Evolutionary conservation across 768 basidiomycete genomes (phyloP).

Genomic region (Cystofilobasidium bisporidii): DNA sequence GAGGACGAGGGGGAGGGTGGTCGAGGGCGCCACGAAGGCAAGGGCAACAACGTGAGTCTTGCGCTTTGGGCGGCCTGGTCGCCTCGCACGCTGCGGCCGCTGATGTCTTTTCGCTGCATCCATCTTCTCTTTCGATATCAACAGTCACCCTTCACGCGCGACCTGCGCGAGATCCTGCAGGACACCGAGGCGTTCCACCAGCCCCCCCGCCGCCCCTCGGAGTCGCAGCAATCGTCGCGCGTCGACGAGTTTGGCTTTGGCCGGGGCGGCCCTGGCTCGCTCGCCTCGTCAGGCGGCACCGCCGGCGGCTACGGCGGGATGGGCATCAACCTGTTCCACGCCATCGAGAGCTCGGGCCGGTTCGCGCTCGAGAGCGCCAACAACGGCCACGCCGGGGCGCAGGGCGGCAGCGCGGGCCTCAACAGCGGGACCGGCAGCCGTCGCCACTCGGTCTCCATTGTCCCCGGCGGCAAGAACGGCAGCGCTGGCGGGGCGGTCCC

Average conservation of each 20-base stretch:
- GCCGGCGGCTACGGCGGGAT: slow-evolving; percentile 1
- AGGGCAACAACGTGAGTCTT: slow-evolving; percentile 25
- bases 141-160: slow-evolving; percentile 23
- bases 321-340: slow-evolving; percentile 8
- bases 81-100: too few species aligned
- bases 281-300: neutral
- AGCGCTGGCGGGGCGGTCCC: neutral
- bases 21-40: neutral
- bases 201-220: neutral
- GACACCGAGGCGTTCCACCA: slow-evolving; percentile 11
- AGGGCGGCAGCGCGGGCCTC: neutral
- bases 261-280: slow-evolving; percentile 2
- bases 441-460: slow-evolving; percentile 25
- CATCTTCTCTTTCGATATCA: too few species aligned
- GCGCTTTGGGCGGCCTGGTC: neutral
- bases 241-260: slow-evolving; percentile 28
- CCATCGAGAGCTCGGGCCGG: neutral
- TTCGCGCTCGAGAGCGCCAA: neutral
- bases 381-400: slow-evolving; percentile 1
- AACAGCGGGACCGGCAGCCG: slow-evolving; percentile 21
- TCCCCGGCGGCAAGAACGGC: slow-evolving; percentile 9
- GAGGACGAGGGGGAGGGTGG: neutral
- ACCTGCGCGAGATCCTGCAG: slow-evolving; percentile 17
- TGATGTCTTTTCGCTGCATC: too few species aligned
- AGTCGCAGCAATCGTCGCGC: slow-evolving; percentile 6